Evolutionary conservation across 106 monocot species (phyloP).

Genomic region (Dioscorea zingiberensis): DNA sequence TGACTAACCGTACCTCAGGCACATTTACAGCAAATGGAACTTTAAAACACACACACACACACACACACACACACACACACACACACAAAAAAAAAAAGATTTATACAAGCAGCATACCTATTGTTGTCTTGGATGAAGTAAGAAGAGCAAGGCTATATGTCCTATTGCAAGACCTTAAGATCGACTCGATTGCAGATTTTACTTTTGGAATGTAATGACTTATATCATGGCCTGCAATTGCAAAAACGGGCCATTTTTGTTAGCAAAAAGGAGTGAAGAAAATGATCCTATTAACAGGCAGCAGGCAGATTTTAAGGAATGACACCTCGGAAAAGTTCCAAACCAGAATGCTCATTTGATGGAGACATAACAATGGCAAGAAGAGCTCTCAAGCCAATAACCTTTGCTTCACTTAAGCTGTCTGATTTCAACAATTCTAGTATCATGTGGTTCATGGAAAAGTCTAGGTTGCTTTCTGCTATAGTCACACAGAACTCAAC

Average conservation of each 20-base stretch:
- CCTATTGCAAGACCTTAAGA: conserved; percentile 85
- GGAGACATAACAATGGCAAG: conserved; percentile 90
- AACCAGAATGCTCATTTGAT: conserved; percentile 53
- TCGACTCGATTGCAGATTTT: conserved; percentile 90
- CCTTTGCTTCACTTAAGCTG: conserved; percentile 89
- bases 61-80: no score
- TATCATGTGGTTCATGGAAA: conserved; percentile 95
- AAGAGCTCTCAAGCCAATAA: conserved; percentile 89
- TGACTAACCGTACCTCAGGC: no score
- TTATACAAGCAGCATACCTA: conserved; percentile 45
- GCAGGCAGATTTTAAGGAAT: background rate
- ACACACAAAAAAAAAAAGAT: no score
- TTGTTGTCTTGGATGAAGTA: conserved; percentile 77
- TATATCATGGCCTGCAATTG: conserved; percentile 59
- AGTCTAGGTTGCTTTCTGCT: conserved; percentile 88
- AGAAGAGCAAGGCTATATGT: conserved; percentile 79
- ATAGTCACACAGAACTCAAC: conserved; percentile 98
- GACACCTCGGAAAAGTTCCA: conserved; percentile 61
- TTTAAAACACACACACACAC: no score
- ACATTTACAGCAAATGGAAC: no score
- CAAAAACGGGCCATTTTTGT: background rate
- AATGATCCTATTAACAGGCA: no score
- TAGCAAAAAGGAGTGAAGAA: no score
- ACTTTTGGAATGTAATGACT: conserved; percentile 81
- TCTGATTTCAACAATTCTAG: conserved; percentile 83